Base-by-base conservation (phyloP, 2,329 filamentous ascomycete species). In the Calonectria ilicicola region DNA sequence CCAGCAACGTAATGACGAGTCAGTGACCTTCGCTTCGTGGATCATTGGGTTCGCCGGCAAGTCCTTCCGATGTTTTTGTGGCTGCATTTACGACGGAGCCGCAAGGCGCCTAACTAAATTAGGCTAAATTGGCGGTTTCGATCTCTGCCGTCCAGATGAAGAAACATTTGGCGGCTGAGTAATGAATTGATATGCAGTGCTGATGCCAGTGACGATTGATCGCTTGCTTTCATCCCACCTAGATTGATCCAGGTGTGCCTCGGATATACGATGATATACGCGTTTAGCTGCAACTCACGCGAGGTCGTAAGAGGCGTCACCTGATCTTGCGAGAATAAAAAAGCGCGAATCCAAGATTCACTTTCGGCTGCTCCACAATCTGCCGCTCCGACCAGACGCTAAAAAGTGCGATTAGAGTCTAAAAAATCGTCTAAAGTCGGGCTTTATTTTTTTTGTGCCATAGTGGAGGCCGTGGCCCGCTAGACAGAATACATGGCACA, bases 131-230 rank as follows among this genome's bases (percentile, higher is more conserved):
- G 65, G 19, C 26, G 10, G 21, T 56, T 17, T 23, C 14, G 53
- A 19, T 6, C 23, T 32, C 38, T 63, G 58, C 15, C 40, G 23
- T 44, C 65, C 65, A 27, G 53, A 67, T 53, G 40, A 67, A 53
- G 65, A 56, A 58, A 58, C 40, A 26, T 58, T 67, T 58, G 49
- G 49, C 65, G 65, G 65, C 65, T 67, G 49, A 67, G 56, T 32
- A 49, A 40, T 63, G 23, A 63, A 63, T 26, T 23, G 29, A 8
- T 8, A 63, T 32, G 58, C 38, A 32, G n/a, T 26, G 38, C n/a
- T 63, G 47, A 44, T 42, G 35, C 40, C 12, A 51, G 32, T 6
- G 64, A 5, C 32, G 35, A 21, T 21, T 27, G 46, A 38, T 21
- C 51, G 23, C 47, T 38, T 38, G 17, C 23, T 21, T n/a, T 44